Conservation (phyloP, 2,329 filamentous ascomycete species). For the Cordyceps cateniannulata region DNA sequence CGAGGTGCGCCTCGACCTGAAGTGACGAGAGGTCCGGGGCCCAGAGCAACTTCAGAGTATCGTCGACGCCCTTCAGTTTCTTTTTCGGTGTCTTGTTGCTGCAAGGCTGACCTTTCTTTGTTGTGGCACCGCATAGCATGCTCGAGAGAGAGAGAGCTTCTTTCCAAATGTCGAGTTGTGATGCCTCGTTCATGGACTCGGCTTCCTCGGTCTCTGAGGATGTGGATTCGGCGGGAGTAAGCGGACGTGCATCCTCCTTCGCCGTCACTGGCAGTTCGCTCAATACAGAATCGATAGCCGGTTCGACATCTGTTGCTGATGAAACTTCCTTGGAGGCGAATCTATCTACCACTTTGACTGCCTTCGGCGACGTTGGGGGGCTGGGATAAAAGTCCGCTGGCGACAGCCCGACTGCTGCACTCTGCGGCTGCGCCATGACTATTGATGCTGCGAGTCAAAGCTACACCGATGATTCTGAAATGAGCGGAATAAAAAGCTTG, state of each 20-base stretch:
- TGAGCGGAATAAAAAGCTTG: no score
- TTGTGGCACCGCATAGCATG: background rate
- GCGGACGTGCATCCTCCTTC: background rate
- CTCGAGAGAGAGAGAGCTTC: background rate
- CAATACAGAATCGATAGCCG: background rate
- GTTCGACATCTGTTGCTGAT: background rate
- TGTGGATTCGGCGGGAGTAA: background rate
- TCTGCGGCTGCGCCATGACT: background rate
- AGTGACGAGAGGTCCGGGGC: background rate
- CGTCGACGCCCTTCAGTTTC: background rate
- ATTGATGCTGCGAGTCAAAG: background rate
- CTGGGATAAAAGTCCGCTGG: background rate
- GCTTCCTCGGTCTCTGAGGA: background rate
- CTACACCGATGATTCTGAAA: background rate
- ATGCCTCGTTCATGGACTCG: background rate
- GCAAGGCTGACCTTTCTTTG: background rate
- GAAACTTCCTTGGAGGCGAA: background rate
- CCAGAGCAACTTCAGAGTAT: background rate
- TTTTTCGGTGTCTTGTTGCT: background rate
- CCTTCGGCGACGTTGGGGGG: background rate
- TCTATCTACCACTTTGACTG: background rate
- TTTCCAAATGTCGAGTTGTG: background rate
- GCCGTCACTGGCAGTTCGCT: background rate
- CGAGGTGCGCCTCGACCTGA: background rate
- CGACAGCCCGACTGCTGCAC: background rate